Evolutionary conservation across 2,329 filamentous ascomycete species (phyloP).

Genomic region (Trichoderma hamatum): DNA sequence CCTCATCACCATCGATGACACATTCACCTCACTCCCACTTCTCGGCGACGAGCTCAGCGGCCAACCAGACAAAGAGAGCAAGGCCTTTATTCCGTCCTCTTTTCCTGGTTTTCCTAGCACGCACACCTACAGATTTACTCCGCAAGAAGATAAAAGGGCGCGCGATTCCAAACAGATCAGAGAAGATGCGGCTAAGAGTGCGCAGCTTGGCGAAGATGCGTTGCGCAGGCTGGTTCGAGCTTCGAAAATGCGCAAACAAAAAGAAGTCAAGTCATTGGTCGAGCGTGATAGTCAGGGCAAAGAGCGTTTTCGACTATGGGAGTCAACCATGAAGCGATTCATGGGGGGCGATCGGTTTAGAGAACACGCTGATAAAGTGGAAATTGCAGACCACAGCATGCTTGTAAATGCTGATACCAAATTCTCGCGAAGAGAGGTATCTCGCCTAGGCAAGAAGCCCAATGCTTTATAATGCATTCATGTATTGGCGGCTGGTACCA

Average conservation of each 20-base stretch:
- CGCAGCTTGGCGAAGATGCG: slow-evolving; percentile 65
- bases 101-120: slow-evolving; percentile 67
- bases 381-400: slow-evolving; percentile 66
- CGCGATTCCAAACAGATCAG: slow-evolving; percentile 61
- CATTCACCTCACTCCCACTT: slow-evolving; percentile 48
- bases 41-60: slow-evolving; percentile 62
- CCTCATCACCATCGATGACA: slow-evolving; percentile 44
- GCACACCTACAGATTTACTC: slow-evolving; percentile 65
- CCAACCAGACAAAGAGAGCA: slow-evolving; percentile 57
- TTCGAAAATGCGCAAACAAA: slow-evolving; percentile 66
- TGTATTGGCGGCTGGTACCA: not conserved
- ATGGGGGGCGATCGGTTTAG: slow-evolving; percentile 42
- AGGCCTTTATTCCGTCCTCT: slow-evolving; percentile 58
- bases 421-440: slow-evolving; percentile 58
- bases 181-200: slow-evolving; percentile 61
- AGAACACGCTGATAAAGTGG: slow-evolving; percentile 45
- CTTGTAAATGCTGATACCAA: slow-evolving; percentile 62
- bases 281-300: slow-evolving; percentile 56
- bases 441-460: slow-evolving; percentile 46
- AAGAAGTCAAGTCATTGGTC: slow-evolving; percentile 62
- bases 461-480: not conserved
- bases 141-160: slow-evolving; percentile 50
- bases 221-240: slow-evolving; percentile 62
- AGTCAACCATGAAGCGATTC: slow-evolving; percentile 61
- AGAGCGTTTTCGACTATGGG: slow-evolving; percentile 63